Percentiles rank a stretch among this genome's conserved stretches.
phyloP scores from a whole-genome alignment of 371 early-diverging fungal species.

The Actinomucor elegans region DNA sequence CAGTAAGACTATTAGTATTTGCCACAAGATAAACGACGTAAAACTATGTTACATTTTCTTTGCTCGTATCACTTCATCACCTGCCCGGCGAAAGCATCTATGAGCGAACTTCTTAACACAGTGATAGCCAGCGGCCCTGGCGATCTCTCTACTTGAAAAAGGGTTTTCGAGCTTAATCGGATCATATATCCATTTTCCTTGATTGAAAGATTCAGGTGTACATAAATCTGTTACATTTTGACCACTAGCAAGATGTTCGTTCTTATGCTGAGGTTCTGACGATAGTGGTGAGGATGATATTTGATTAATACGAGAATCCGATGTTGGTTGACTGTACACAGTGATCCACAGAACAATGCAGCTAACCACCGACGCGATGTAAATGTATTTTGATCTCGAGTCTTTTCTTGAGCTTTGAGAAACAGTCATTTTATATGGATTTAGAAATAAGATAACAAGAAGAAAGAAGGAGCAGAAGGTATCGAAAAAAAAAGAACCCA shows the following conservation, averaged over 20 bases:
- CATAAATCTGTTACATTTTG: conserved; percentile 10
- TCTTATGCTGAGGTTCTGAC: neutral
- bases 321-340: too few species aligned
- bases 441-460: neutral
- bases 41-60: conserved; percentile 27
- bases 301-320: too few species aligned
- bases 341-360: conserved; percentile 14
- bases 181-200: conserved; percentile 36
- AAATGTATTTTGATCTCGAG: conserved; percentile 1
- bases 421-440: neutral
- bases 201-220: conserved; percentile 31
- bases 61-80: conserved; percentile 29
- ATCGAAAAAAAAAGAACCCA: neutral
- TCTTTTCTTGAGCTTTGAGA: neutral
- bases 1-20: neutral
- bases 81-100: conserved; percentile 38
- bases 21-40: too few species aligned
- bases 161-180: conserved; percentile 13
- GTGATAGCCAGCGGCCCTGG: conserved; percentile 29
- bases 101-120: conserved; percentile 44
- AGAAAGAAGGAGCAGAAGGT: neutral
- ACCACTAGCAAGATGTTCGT: neutral
- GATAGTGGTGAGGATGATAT: neutral
- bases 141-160: conserved; percentile 18
- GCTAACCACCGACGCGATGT: neutral